Base-by-base conservation (phyloP, 169 alveolate genomes). In the Cryptosporidium baileyi region DNA sequence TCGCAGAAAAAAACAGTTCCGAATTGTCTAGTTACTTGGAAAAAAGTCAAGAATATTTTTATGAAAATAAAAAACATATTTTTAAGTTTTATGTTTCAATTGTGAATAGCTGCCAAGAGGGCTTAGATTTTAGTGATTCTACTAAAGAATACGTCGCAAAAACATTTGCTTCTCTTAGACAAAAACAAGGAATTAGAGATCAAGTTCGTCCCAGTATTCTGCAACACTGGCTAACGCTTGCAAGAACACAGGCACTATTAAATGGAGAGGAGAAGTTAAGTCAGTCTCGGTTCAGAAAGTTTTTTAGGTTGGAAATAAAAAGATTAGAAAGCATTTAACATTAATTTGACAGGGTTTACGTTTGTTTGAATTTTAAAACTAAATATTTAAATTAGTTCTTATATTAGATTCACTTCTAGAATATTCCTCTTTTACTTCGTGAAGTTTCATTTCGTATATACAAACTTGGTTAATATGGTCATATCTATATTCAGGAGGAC, bases 401-500 rank as follows among this genome's bases (percentile, higher is more conserved):
- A 65, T 51, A 26, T 65, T 65, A 45, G 60, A 34, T 11, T 44
- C 67, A 59, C 43, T 61, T 74, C 85, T 60, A n/a, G n/a, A n/a
- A n/a, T n/a, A n/a, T n/a, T n/a, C n/a, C 36, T 74, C 67, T 24
- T 28, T 74, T 5, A 74, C 60, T 22, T 74, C 85, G 26, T 74
- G 85, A 11, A 74, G 85, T 22, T 74, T 74, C 13, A 74, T 60
- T 59, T 74, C 85, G 19, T 74, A 74, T 36, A 74, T 54, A 17
- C 85, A 74, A 19, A 74, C 38, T 38, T 57, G 9, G n/a, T 57
- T 57, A 19, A 40, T 19, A 26, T 74, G 26, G 60, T 74, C 85
- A 11, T 74, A 74, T 54, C 85, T 74, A 54, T 74, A 74, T 40
- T 74, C 85, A 2, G 85, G 85, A 11, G 85, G 85, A 34, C 85